Base-by-base conservation (phyloP, 495 filamentous ascomycete species). In the Evansstolkia leycettana region DNA sequence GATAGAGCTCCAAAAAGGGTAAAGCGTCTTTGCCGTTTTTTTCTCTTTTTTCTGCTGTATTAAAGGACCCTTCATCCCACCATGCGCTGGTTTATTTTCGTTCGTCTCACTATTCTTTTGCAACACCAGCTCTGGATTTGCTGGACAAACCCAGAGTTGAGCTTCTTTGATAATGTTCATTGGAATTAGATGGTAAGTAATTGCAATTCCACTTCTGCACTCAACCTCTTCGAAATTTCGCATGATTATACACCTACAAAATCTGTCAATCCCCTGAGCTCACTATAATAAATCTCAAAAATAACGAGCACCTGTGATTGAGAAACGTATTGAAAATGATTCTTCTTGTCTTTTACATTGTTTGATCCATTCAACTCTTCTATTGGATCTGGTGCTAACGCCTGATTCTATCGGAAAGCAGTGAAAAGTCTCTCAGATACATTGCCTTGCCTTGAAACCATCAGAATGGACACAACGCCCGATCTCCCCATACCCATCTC, bases 191-290 rank as follows among this genome's bases (percentile, higher is more conserved):
- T 62, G 55, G 60, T 62, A 57, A 60, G 60, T 41, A 33, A 29
- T 6, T 10, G 15, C 2, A 33, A 25, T 16, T 13, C 18, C 12
- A 1, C 30, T 38, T 11, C 37, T 34, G 23, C 24, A 25, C 26
- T 33, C 43, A 11, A 2, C 31, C 34, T 39, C 33, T 11, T 37
- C 17, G n/a, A n/a, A 17, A 12, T 16, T 53, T 63, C 60, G 60
- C 62, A 82, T 81, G 79, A 83, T 84, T 83, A 83, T 62, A 74
- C 48, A 69, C 58, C 63, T 69, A 65, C 58, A 65, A 57, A 73
- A 87, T 87, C 81, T 88, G 82, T 88, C 82, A 88, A 88, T 88
- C 82, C 77, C 66, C 82, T 83, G 82, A 87, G 55, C 61, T 63
- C 58, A 45, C 42, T 51, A n/a, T n/a, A 47, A 44, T 18, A 55